Base-by-base conservation (phyloP, 2,329 filamentous ascomycete genomes). In the Corinectria fuckeliana region DNA sequence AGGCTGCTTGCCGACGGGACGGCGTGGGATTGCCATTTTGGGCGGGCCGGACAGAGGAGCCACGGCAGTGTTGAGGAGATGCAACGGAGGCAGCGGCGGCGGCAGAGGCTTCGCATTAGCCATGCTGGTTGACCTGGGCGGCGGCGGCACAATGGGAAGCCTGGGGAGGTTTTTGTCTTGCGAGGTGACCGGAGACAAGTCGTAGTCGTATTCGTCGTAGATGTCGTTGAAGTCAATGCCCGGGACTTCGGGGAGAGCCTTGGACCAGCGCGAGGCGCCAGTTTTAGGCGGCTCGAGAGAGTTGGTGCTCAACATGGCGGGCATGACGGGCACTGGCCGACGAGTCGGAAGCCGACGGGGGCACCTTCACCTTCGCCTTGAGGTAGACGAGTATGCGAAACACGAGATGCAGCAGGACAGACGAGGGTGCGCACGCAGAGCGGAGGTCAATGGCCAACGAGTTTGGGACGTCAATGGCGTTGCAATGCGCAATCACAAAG, bases 251-350 rank as follows among this genome's bases (percentile, higher is more conserved):
- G 84, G 84, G 63, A 87, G 75, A 30, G 82, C 83, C 75, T 87
- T 87, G 70, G 84, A 85, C 74, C 84, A 85, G 71, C 83, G 82
- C 66, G 84, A 86, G 54, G 77, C 75, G 67, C 81, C 81, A 63
- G 70, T 73, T 69, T 71, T 75, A 67, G 69, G 69, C 56, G 64
- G 68, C 57, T 69, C 62, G 52, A 71, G 64, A 57, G 64, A 64
- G 54, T 50, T 59, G 60, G 58, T 28, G 53, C 60, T 66, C 42
- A 70, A 50, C 68, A 66, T 70, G 63, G 63, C 58, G 56, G 66
- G 56, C 56, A 68, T 63, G 64, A 56, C 51, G 60, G 55, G 61
- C 56, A 54, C 49, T 56, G n/a, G n/a, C n/a, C n/a, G 61, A 59
- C 56, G 60, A 59, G 47, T 47, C 39, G 56, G 44, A 23, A 34